Evolutionary conservation across 495 filamentous ascomycete species (phyloP).

Genomic region (Glonium stellatum): DNA sequence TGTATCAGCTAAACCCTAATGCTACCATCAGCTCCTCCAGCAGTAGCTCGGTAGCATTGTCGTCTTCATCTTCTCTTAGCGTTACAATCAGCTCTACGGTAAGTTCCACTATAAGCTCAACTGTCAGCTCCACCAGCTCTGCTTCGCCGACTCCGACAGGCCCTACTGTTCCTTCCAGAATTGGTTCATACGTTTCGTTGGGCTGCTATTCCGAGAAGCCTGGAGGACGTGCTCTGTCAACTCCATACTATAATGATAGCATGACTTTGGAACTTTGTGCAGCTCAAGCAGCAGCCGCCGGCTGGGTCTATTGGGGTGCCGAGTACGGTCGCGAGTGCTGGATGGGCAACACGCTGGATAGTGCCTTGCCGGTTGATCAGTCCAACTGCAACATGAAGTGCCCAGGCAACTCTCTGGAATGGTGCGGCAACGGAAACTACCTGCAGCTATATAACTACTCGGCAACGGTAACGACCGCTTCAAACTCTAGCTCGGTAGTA

Average conservation of each 20-base stretch:
- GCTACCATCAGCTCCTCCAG: background rate
- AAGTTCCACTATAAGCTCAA: background rate
- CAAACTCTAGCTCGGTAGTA: constrained; percentile 1
- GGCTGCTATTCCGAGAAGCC: constrained; percentile 6
- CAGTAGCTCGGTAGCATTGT: constrained; percentile 2
- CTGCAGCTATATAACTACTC: constrained; percentile 5
- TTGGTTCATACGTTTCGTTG: background rate
- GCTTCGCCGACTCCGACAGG: background rate
- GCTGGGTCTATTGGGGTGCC: constrained; percentile 1
- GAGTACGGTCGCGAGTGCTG: constrained; percentile 19
- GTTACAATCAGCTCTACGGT: background rate
- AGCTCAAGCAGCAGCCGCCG: constrained; percentile 1
- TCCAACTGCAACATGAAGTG: constrained; percentile 1
- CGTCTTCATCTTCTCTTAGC: background rate
- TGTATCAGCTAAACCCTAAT: constrained; percentile 2
- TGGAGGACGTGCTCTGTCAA: background rate
- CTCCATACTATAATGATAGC: constrained; percentile 5
- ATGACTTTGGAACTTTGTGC: constrained; percentile 13
- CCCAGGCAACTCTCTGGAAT: constrained; percentile 2
- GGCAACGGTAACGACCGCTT: background rate
- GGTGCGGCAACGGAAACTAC: constrained; percentile 4
- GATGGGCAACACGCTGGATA: constrained; percentile 2
- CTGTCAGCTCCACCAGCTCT: background rate
- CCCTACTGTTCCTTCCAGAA: background rate
- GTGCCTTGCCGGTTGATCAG: background rate